Evolutionary conservation across 495 filamentous ascomycete genomes (phyloP), one percentile per base, ranked within the genome.

Genomic region (Penicillium daleae): DNA sequence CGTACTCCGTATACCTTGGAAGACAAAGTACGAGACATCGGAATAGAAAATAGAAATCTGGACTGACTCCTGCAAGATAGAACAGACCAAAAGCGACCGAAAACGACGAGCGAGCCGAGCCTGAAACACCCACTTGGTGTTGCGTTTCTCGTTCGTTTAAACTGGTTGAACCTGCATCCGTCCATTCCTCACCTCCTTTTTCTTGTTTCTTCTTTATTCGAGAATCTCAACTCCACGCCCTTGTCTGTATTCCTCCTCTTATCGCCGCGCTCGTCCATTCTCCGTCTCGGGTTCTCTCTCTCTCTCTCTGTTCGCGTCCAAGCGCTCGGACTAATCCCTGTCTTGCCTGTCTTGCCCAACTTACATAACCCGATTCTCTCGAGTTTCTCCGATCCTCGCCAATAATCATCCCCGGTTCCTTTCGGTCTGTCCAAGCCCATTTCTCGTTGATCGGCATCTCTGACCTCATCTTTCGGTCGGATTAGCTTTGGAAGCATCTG

Each of bases 121-220:
- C 57, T 69, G 67, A 69, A 69, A 69, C 67, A 67, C 22, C n/a
- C n/a, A n/a, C n/a, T n/a, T n/a, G n/a, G n/a, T n/a, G n/a, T n/a
- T n/a, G n/a, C n/a, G n/a, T n/a, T n/a, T n/a, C n/a, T n/a, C n/a
- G n/a, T n/a, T n/a, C n/a, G n/a, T n/a, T n/a, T n/a, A n/a, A n/a
- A n/a, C n/a, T n/a, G n/a, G n/a, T 55, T 31, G 60, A 42, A 40
- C 39, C 61, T 68, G 67, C 67, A 66, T 67, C 66, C 68, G 66
- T 63, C 64, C 62, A 63, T 69, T 70, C 63, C 50, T 61, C 65
- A 56, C 58, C 56, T 71, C 62, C 50, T 59, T 61, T 66, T n/a
- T n/a, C n/a, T n/a, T n/a, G n/a, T n/a, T n/a, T n/a, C n/a, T n/a
- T 64, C 59, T 32, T 44, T 42, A 12, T 12, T 39, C 35, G 35